Evolutionary conservation across 2,329 filamentous ascomycete species (phyloP).

Genomic region (Trichophyton rubrum): DNA sequence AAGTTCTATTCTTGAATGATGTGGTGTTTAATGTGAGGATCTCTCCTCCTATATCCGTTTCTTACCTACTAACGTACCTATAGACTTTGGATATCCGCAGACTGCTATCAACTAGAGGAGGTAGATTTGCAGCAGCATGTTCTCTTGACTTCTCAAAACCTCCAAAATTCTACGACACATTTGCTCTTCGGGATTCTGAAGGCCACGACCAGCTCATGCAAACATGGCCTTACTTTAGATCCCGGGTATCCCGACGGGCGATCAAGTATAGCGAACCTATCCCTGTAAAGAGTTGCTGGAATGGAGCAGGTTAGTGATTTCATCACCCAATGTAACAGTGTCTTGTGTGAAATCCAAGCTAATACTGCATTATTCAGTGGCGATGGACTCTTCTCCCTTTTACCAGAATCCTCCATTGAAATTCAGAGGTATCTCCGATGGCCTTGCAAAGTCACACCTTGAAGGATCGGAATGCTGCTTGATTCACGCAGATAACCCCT

Average conservation of each 20-base stretch:
- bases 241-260: conserved; percentile 11
- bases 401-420: conserved; percentile 28
- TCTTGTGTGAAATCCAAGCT: not conserved
- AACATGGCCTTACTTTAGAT: conserved; percentile 48
- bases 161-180: conserved; percentile 60
- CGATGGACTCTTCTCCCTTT: conserved; percentile 15
- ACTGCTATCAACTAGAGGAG: conserved; percentile 46
- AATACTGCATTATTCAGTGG: conserved; percentile 4
- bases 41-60: not conserved
- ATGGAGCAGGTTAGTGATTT: conserved; percentile 8
- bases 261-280: conserved; percentile 8
- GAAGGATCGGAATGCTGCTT: conserved; percentile 73
- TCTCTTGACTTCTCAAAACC: conserved; percentile 57
- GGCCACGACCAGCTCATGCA: conserved; percentile 52
- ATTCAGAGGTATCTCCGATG: conserved; percentile 55
- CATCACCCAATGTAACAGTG: conserved; percentile 7
- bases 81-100: conserved; percentile 41
- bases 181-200: conserved; percentile 55
- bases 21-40: conserved; percentile 31
- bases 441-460: conserved; percentile 41
- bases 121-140: conserved; percentile 55
- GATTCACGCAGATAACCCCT: conserved; percentile 29
- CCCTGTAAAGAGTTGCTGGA: conserved; percentile 14
- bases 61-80: conserved; percentile 19
- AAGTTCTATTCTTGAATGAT: conserved; percentile 46